phyloP scores from a whole-genome alignment of 306 rosid genomes.

The Delonix regia region DNA sequence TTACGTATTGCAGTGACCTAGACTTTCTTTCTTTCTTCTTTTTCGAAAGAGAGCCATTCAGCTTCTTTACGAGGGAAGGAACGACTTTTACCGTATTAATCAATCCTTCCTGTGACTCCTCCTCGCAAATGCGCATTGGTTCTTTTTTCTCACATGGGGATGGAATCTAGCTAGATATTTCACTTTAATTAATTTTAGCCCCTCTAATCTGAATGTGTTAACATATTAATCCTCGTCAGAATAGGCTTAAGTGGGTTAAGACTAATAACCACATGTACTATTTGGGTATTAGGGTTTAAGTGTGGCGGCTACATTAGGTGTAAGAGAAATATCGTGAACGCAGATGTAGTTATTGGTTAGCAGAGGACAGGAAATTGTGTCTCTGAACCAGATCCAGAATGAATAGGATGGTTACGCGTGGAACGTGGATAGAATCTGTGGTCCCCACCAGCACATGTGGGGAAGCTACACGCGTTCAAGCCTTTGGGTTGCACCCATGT shows the following conservation, averaged over 20 bases:
- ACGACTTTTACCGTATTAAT: conserved; percentile 37
- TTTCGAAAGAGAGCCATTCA: background rate
- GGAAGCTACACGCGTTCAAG: conserved; percentile 70
- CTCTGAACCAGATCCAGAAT: background rate
- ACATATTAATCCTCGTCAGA: background rate
- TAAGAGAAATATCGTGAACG: conserved; percentile 6
- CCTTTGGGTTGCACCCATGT: conserved; percentile 67
- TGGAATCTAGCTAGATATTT: background rate
- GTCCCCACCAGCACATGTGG: conserved; percentile 50
- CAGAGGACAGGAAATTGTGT: conserved; percentile 35
- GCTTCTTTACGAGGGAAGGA: background rate
- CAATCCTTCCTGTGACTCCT: background rate
- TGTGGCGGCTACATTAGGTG: conserved; percentile 53
- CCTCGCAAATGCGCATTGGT: background rate
- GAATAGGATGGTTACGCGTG: conserved; percentile 47
- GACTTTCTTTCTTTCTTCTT: background rate
- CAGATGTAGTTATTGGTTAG: conserved; percentile 35
- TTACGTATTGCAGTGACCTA: background rate
- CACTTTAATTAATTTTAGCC: background rate
- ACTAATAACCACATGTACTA: background rate
- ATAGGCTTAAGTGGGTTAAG: background rate
- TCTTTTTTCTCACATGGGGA: background rate
- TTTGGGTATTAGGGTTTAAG: conserved; percentile 30
- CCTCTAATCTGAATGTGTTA: background rate
- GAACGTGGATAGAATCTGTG: conserved; percentile 48